Percentiles rank a stretch among this genome's conserved stretches.
These are phyloP conservation scores for Ceratocystis papillata DNA, from an alignment of 2,329 filamentous ascomycete genomes.

Conservation along the genomic window DNA sequence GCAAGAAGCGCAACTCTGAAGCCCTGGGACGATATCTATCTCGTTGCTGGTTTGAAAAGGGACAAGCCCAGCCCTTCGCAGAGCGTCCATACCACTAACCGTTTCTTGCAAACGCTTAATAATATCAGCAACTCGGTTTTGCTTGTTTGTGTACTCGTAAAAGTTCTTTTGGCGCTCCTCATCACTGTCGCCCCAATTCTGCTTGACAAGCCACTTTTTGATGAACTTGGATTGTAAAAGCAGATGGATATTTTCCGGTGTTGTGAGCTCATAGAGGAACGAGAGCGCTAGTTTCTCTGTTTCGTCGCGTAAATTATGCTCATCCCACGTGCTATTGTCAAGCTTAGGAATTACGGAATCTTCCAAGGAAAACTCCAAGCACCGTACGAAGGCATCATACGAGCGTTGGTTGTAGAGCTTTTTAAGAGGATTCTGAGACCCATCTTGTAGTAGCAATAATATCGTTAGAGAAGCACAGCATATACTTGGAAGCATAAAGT, in stretches of 20 bases:
- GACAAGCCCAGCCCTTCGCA: constrained; percentile 41
- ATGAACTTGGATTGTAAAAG: constrained; percentile 55
- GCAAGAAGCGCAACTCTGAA: neutral
- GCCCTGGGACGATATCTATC: neutral
- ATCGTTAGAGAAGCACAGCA: neutral
- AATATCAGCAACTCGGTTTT: constrained; percentile 40
- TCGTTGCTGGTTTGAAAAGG: constrained; percentile 29
- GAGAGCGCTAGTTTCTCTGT: constrained; percentile 50
- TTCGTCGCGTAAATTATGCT: constrained; percentile 52
- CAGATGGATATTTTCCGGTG: constrained; percentile 38
- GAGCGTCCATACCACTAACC: constrained; percentile 41
- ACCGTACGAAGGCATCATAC: constrained; percentile 49
- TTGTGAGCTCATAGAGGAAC: constrained; percentile 48
- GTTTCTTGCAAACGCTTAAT: constrained; percentile 41
- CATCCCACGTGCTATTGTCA: constrained; percentile 48
- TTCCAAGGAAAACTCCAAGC: constrained; percentile 45
- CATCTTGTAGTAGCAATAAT: constrained; percentile 29
- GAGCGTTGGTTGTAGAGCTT: constrained; percentile 41
- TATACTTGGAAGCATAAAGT: neutral
- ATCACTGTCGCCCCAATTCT: constrained; percentile 52
- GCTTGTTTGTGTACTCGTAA: constrained; percentile 37
- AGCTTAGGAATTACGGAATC: constrained; percentile 43
- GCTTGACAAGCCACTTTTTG: constrained; percentile 62
- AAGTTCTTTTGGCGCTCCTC: constrained; percentile 47
- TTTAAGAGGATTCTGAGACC: constrained; percentile 30